A percentile compares a stretch with the other conserved stretches of the same genome.
phyloP scores from a whole-genome alignment of 164 flowering plant species.

The Platanus orientalis region DNA sequence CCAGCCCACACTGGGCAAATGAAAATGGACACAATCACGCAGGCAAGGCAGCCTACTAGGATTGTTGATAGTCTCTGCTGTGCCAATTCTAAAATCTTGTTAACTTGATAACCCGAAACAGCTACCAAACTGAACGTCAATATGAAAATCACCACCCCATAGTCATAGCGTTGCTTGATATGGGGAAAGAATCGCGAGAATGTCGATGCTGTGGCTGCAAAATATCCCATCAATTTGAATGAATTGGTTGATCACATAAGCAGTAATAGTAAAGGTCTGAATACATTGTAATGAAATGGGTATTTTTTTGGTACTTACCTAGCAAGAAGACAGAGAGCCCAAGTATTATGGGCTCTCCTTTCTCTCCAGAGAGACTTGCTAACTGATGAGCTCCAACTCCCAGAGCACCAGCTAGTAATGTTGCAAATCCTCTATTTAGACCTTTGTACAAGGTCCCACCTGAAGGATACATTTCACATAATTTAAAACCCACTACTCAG shows the following conservation, averaged over 20 bases:
- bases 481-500: not conserved
- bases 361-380: conserved; percentile 47
- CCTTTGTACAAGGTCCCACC: conserved; percentile 69
- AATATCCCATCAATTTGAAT: not conserved
- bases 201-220: conserved; percentile 53
- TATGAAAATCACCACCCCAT: conserved; percentile 69
- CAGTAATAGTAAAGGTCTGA: not conserved
- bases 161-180: conserved; percentile 68
- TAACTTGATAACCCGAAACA: conserved; percentile 63
- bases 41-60: conserved; percentile 47
- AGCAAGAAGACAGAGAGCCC: conserved; percentile 51
- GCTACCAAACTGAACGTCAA: conserved; percentile 71
- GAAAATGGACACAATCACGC: conserved; percentile 46
- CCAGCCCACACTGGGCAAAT: conserved; percentile 92
- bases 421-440: conserved; percentile 68
- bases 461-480: conserved; percentile 7
- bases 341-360: conserved; percentile 59
- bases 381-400: conserved; percentile 63
- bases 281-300: too few species aligned
- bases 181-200: conserved; percentile 60
- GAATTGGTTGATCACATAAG: not conserved
- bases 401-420: conserved; percentile 59
- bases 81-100: conserved; percentile 49
- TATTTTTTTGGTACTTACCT: conserved; percentile 29
- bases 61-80: conserved; percentile 60